Base-by-base conservation (phyloP, 2,329 filamentous ascomycete species). In the Ilyonectria destructans region DNA sequence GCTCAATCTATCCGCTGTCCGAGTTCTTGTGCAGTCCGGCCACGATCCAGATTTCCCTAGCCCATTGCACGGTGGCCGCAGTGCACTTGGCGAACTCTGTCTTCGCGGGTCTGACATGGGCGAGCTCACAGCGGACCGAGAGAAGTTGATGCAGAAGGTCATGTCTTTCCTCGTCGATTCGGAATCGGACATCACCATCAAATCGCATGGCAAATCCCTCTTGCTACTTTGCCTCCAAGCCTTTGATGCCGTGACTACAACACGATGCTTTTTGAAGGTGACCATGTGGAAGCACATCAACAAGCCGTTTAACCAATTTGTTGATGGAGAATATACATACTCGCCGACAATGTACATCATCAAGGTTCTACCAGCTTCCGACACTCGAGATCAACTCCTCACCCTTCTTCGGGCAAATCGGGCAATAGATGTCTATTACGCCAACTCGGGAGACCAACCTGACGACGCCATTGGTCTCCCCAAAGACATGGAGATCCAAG, bases 21-120 rank as follows among this genome's bases (percentile, higher is more conserved):
- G 84, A 57, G 81, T 89, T 2, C 81, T 93, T 2, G 79, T 92
- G 6, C 82, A 90, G 52, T 81, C 87, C 68, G 88, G 86, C 2
- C 90, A 92, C 67, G 87, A 91, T 17, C 84, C 89, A 0, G 90
- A 92, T 74, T 92, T 91, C 62, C 90, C 90, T 0, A 91, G 88
- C 59, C 84, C 87, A 4, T 80, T 90, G 1, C 90, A 92, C 71
- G 85, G 84, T 17, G 91, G 91, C 0, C 86, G 91, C 51, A 90
- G 86, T 66, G 89, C 90, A 0, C 81, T 93, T 0, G 90, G 87
- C 0, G 90, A 93, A 68, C 80, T 92, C 3, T 92, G 90, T 67
- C 80, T 89, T 7, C 86, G 87, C 62, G 87, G 87, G 0, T 85
- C 87, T 1, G 82, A 86, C 62, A 78, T 77, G 0, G 82, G 81